Evolutionary conservation across 2,329 filamentous ascomycete species (phyloP), one percentile per base, ranked within the genome.

Genomic region (Corinectria fuckeliana): DNA sequence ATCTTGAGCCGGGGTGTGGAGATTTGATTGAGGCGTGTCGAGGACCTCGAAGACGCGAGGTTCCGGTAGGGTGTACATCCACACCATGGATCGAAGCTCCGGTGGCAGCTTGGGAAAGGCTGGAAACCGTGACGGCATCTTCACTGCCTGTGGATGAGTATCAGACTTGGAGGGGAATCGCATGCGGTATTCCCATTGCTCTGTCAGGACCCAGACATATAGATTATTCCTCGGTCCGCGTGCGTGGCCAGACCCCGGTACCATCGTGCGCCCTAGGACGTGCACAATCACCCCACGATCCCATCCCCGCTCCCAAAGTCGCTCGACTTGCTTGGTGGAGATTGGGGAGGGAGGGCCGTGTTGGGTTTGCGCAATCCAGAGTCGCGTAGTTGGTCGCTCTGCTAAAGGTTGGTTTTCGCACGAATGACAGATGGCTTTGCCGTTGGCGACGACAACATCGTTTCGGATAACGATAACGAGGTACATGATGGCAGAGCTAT

Each of bases 21-120:
- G 49, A 21, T 63, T 68, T 39, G 62, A 58, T 32, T 57, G 48
- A 39, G 65, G 64, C 32, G 60, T 56, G 36, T 67, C 64, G 32
- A 67, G 50, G 11, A 69, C 56, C 36, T 69, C 65, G 26, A 66
- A 66, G 38, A 66, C 59, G 53, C 57, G 60, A 26, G 62, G 55
- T 26, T 62, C 65, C n/a, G 56, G 62, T 23, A 69, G 56, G 34
- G 63, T 58, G 41, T 59, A 54, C 42, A 32, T 48, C 63, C 65
- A 64, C 16, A 63, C 50, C 54, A 66, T 69, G n/a, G 54, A 60
- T 36, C 64, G 57, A 41, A 67, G 50, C 64, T 67, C 62, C 30
- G 57, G 56, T 13, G 62, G 67, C 8, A 64, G 36, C 20, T 50
- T 64, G 32, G 25, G 25, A 34, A 67, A 67, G 38, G 50, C 50